Conservation (phyloP, 1,284 basidiomycete species). For the Puccinia horiana region DNA sequence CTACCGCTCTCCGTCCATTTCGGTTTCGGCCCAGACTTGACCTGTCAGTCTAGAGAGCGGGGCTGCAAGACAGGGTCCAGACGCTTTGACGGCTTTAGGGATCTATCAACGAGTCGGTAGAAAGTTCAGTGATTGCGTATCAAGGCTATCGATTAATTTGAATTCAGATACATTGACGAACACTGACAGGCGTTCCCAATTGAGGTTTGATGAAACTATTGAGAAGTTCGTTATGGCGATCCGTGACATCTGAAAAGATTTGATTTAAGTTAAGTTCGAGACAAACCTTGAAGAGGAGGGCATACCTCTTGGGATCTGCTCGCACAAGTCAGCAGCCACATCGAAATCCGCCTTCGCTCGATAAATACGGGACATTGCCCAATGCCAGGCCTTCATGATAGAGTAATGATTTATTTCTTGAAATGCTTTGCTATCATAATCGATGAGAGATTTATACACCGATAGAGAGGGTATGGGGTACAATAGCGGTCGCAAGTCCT, state of each 20-base stretch:
- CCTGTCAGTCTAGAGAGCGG: constrained; percentile 51
- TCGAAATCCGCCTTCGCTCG: constrained; percentile 66
- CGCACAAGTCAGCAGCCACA: constrained; percentile 65
- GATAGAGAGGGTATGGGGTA: constrained; percentile 66
- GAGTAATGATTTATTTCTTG: constrained; percentile 66
- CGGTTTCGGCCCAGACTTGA: constrained; percentile 76
- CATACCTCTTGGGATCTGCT: constrained; percentile 56
- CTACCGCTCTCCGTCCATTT: constrained; percentile 83
- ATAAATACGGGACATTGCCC: constrained; percentile 66
- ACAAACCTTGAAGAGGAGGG: background rate
- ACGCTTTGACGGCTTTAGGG: constrained; percentile 76
- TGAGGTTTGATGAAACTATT: background rate
- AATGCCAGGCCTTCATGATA: constrained; percentile 74
- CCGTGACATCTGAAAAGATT: constrained; percentile 8
- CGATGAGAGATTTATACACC: constrained; percentile 60
- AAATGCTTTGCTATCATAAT: constrained; percentile 66
- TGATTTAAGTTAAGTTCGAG: constrained; percentile 20
- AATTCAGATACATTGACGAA: background rate
- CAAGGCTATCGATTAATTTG: background rate
- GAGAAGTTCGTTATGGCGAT: background rate
- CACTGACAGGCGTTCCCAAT: constrained; percentile 34
- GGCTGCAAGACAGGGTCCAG: constrained; percentile 55
- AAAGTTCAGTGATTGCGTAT: constrained; percentile 18
- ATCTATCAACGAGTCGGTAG: constrained; percentile 63
- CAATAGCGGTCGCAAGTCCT: constrained; percentile 74